Conservation (phyloP, 768 basidiomycete species). For the Agaricus blazei region DNA sequence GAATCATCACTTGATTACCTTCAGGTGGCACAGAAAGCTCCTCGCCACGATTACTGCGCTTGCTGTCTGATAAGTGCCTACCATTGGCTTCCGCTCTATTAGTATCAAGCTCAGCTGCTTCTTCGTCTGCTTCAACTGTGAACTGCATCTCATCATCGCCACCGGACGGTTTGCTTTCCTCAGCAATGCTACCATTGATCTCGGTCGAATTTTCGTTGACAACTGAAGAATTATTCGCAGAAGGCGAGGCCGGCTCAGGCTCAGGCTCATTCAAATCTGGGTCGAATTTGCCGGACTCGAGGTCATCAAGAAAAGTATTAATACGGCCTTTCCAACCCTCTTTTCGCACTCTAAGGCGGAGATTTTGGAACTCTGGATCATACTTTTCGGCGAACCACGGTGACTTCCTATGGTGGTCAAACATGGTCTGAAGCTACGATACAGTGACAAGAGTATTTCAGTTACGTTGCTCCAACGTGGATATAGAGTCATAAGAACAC, state of each 20-base stretch:
- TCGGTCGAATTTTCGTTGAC: conserved; percentile 40
- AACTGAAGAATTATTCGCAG: conserved; percentile 45
- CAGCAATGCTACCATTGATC: conserved; percentile 31
- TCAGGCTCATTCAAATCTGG: conserved; percentile 64
- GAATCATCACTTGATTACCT: conserved; percentile 90
- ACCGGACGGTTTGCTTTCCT: conserved; percentile 47
- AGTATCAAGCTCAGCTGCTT: conserved; percentile 54
- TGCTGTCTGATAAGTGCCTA: conserved; percentile 39
- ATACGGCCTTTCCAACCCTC: conserved; percentile 80
- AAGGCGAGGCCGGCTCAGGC: conserved; percentile 41
- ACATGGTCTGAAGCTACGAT: conserved; percentile 89
- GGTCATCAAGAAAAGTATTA: conserved; percentile 68
- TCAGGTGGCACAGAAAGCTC: conserved; percentile 70
- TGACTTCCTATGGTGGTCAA: conserved; percentile 92
- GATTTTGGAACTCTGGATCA: conserved; percentile 69
- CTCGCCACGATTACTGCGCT: conserved; percentile 55
- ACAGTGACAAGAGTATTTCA: conserved; percentile 30
- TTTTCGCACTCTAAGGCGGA: conserved; percentile 76
- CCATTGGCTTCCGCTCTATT: conserved; percentile 55
- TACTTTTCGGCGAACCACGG: conserved; percentile 98
- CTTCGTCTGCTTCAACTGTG: conserved; percentile 68
- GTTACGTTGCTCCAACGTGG: conserved; percentile 16
- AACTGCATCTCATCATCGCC: conserved; percentile 76
- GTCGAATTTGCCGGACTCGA: conserved; percentile 85
- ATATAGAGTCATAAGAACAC: conserved; percentile 15